A percentile compares a stretch with the other conserved stretches of the same genome.
Conservation (phyloP, 805 yeast species). For the Yamadazyma olivae region DNA sequence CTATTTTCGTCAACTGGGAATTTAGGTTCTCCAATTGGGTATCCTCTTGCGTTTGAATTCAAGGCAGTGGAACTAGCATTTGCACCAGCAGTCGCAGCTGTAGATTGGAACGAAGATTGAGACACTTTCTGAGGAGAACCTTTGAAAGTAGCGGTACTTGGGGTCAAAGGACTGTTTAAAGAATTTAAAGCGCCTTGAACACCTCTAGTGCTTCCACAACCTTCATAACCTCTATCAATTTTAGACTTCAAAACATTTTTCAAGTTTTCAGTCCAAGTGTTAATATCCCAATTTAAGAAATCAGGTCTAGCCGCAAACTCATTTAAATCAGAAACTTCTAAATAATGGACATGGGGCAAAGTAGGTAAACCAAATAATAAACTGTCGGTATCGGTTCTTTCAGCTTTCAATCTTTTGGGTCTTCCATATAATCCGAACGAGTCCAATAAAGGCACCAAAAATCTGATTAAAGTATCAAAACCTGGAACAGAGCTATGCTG, state of each 20-base stretch:
- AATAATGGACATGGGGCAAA: slow-evolving; percentile 42
- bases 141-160: slow-evolving; percentile 8
- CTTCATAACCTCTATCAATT: slow-evolving; percentile 55
- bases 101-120: background rate
- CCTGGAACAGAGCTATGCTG: slow-evolving; percentile 47
- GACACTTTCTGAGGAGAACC: slow-evolving; percentile 4
- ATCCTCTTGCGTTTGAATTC: background rate
- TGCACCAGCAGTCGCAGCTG: background rate
- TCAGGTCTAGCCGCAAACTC: slow-evolving; percentile 17
- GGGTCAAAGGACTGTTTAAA: slow-evolving; percentile 37
- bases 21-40: slow-evolving; percentile 1
- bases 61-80: background rate
- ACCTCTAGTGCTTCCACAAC: slow-evolving; percentile 72
- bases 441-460: slow-evolving; percentile 39
- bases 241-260: slow-evolving; percentile 30
- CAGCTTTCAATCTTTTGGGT: slow-evolving; percentile 41
- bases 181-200: slow-evolving; percentile 57
- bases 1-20: slow-evolving; percentile 5
- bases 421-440: slow-evolving; percentile 46
- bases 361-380: slow-evolving; percentile 45
- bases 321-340: slow-evolving; percentile 30
- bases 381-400: slow-evolving; percentile 38
- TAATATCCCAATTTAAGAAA: slow-evolving; percentile 36
- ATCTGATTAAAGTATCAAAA: slow-evolving; percentile 46
- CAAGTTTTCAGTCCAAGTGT: slow-evolving; percentile 31